phyloP scores from a whole-genome alignment of 345 rosid genomes.

The Eucalyptus fibrosa region DNA sequence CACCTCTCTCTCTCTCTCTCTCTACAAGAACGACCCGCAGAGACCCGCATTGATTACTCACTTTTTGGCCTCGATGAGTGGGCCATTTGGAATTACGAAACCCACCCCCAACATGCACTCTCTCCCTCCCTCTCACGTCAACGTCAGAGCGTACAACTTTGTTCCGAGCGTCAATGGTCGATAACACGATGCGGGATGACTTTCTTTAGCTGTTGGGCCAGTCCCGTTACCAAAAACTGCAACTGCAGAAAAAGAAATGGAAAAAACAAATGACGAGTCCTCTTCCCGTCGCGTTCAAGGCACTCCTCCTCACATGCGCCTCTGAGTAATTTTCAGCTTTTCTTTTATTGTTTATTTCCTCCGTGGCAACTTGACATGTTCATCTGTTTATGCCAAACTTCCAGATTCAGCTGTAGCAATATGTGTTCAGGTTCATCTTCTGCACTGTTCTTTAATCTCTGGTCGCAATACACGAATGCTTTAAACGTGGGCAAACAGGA shows the following conservation, averaged over 20 bases:
- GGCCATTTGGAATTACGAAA: slow-evolving; percentile 7
- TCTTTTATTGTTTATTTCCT: neutral
- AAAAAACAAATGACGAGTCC: neutral
- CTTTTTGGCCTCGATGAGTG: slow-evolving; percentile 7
- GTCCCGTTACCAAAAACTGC: neutral
- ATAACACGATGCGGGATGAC: neutral
- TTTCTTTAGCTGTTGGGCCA: neutral
- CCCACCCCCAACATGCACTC: neutral
- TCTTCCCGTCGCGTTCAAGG: neutral
- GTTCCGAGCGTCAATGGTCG: slow-evolving; percentile 3
- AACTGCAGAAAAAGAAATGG: neutral
- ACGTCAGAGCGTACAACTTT: slow-evolving; percentile 10
- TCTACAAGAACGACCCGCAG: neutral
- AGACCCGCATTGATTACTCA: slow-evolving; percentile 6
- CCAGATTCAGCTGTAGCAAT: neutral
- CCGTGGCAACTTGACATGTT: neutral
- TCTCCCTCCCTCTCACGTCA: slow-evolving; percentile 3
- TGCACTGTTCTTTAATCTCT: neutral
- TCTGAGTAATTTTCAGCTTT: neutral
- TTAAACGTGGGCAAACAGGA: neutral
- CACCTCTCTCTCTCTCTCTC: neutral
- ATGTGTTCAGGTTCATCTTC: neutral
- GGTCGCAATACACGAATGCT: neutral
- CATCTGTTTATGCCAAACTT: neutral
- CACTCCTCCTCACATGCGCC: neutral